A percentile compares a stretch with the other conserved stretches of the same genome.
Evolutionary conservation across 2,329 filamentous ascomycete genomes (phyloP).

Genomic region (Fusarium temperatum): DNA sequence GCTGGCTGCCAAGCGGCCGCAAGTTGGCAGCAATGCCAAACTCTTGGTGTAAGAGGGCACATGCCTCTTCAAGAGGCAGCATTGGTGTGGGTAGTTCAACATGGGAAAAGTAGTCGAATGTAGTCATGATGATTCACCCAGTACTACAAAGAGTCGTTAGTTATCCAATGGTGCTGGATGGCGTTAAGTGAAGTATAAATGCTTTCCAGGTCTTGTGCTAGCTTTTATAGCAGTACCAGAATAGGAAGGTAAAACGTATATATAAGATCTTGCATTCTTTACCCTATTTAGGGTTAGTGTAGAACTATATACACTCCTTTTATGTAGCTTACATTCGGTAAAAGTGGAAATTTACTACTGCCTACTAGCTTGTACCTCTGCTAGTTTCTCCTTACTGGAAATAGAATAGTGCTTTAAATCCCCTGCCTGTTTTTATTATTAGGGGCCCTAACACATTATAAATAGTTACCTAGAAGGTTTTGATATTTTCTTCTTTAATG

Average conservation of each 20-base stretch:
- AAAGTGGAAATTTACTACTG: too few relatives aligned
- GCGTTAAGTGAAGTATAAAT: background rate
- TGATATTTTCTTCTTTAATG: too few relatives aligned
- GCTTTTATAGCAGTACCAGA: background rate
- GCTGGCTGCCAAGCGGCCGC: background rate
- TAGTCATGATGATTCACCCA: background rate
- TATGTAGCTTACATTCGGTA: too few relatives aligned
- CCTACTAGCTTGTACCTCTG: too few relatives aligned
- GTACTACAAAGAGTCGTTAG: background rate
- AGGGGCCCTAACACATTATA: too few relatives aligned
- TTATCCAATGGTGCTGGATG: background rate
- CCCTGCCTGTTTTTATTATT: too few relatives aligned
- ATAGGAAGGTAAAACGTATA: background rate
- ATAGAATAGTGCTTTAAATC: too few relatives aligned
- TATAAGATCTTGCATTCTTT: background rate
- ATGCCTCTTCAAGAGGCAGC: background rate
- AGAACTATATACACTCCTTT: too few relatives aligned
- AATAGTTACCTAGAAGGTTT: too few relatives aligned
- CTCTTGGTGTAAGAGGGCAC: background rate
- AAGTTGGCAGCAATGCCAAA: background rate
- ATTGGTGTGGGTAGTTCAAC: background rate
- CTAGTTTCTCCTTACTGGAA: too few relatives aligned
- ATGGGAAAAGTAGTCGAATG: background rate
- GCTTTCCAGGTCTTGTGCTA: background rate
- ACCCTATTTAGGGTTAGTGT: background rate